These are phyloP conservation scores for Cladosporium sp. DNA, from an alignment of 2,329 filamentous ascomycete genomes.

Conservation along the genomic window DNA sequence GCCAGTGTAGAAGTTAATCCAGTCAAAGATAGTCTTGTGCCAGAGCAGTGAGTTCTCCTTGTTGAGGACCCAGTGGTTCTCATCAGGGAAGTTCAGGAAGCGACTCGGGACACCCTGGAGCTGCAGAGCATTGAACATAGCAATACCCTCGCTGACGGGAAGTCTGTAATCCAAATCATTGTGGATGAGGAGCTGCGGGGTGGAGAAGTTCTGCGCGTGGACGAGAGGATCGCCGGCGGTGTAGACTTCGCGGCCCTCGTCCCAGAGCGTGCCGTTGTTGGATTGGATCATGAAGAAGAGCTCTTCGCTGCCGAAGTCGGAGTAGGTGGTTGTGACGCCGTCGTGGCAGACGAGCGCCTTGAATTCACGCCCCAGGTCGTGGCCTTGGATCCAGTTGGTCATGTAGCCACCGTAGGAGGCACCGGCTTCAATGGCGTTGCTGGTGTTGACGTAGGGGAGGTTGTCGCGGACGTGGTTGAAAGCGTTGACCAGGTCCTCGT, in stretches of 20 bases:
- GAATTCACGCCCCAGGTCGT: slow-evolving; percentile 77
- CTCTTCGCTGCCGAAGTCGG: slow-evolving; percentile 45
- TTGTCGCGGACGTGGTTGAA: slow-evolving; percentile 20
- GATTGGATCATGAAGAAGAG: slow-evolving; percentile 50
- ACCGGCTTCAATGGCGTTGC: slow-evolving; percentile 22
- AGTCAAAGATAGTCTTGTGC: slow-evolving; percentile 60
- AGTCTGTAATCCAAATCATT: slow-evolving; percentile 22
- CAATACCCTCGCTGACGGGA: slow-evolving; percentile 21
- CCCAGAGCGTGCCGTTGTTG: slow-evolving; percentile 47
- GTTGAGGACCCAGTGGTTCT: slow-evolving; percentile 21
- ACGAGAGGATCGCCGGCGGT: slow-evolving; percentile 19
- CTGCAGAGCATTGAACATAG: slow-evolving; percentile 24
- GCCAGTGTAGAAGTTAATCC: slow-evolving; percentile 60
- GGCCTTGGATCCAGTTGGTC: slow-evolving; percentile 71
- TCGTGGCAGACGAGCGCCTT: slow-evolving; percentile 70
- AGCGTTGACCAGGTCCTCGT: slow-evolving; percentile 23
- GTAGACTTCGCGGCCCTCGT: slow-evolving; percentile 26
- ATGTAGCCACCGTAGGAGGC: slow-evolving; percentile 34
- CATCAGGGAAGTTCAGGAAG: slow-evolving; percentile 20
- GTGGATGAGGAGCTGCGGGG: slow-evolving; percentile 22
- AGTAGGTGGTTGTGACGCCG: slow-evolving; percentile 51
- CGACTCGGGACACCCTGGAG: slow-evolving; percentile 18
- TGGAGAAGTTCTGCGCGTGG: slow-evolving; percentile 21
- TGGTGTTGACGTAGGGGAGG: slow-evolving; percentile 22
- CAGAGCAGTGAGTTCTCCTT: slow-evolving; percentile 22